Percentiles rank a stretch among this genome's conserved stretches.
These are phyloP conservation scores for Cetradonia linearis DNA, from an alignment of 495 filamentous ascomycete species.

Conservation along the genomic window DNA sequence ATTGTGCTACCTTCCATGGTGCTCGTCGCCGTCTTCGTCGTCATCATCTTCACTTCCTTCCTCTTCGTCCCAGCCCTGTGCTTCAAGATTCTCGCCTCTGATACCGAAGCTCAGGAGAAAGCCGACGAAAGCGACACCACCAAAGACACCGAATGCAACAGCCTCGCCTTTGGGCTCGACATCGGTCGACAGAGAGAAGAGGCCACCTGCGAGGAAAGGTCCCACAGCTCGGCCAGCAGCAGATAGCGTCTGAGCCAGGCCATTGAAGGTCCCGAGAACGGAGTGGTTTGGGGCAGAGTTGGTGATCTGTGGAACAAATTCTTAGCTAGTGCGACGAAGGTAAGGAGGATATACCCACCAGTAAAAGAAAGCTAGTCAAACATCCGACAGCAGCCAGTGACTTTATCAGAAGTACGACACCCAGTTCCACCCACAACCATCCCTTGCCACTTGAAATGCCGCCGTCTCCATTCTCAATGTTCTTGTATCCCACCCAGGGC, in stretches of 20 bases:
- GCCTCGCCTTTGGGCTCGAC: conserved; percentile 73
- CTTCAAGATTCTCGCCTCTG: conserved; percentile 47
- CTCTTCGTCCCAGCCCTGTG: conserved; percentile 50
- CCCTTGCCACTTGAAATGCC: conserved; percentile 41
- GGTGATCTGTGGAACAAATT: conserved; percentile 53
- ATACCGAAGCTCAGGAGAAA: conserved; percentile 69
- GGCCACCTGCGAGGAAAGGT: conserved; percentile 73
- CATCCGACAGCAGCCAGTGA: conserved; percentile 82
- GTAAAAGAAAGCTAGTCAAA: conserved; percentile 74
- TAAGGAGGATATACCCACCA: conserved; percentile 45
- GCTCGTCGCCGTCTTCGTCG: conserved; percentile 44
- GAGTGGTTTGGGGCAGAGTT: conserved; percentile 82
- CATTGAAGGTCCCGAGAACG: conserved; percentile 82
- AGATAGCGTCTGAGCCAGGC: conserved; percentile 86
- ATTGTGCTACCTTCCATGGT: conserved; percentile 16
- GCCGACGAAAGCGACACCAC: conserved; percentile 62
- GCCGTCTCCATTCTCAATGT: conserved; percentile 34
- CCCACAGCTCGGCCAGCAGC: conserved; percentile 83
- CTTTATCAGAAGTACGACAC: conserved; percentile 70
- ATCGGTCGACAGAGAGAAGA: conserved; percentile 64
- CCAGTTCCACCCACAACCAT: conserved; percentile 66
- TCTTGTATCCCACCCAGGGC: conserved; percentile 78
- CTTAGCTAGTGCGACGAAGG: conserved; percentile 1
- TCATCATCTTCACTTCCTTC: conserved; percentile 40
- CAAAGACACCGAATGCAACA: conserved; percentile 75